Percentiles rank a stretch among this genome's conserved stretches.
Evolutionary conservation across 345 rosid species (phyloP).

Genomic region (Chamaenerion angustifolium): DNA sequence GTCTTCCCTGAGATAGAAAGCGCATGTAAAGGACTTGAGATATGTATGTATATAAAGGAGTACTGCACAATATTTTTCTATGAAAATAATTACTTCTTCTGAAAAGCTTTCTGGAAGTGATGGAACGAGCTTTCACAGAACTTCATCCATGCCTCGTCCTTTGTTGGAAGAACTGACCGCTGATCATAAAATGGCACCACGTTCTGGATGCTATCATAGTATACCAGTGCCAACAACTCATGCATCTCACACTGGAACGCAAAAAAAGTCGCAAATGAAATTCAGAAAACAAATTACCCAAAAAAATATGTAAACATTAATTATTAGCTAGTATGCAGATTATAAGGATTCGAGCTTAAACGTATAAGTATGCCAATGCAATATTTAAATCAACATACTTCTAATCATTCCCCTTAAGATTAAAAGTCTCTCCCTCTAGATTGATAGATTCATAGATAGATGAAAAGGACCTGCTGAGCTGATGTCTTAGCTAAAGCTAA

Average conservation of each 20-base stretch:
- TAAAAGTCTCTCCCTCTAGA: background rate
- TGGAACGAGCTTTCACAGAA: conserved; percentile 72
- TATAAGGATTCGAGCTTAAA: too few species aligned
- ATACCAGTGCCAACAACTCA: conserved; percentile 85
- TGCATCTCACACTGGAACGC: conserved; percentile 71
- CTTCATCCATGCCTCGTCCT: conserved; percentile 62
- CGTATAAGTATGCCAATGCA: too few species aligned
- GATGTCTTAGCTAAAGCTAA: conserved; percentile 81
- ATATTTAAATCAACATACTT: background rate
- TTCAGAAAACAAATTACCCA: background rate
- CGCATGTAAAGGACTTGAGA: background rate
- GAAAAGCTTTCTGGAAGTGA: conserved; percentile 81
- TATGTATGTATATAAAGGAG: conserved; percentile 3
- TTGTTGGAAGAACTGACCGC: conserved; percentile 59
- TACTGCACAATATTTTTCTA: background rate
- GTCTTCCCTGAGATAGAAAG: conserved; percentile 50
- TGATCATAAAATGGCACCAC: conserved; percentile 93
- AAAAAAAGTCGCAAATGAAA: conserved; percentile 10
- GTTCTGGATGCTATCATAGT: conserved; percentile 96
- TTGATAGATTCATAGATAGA: too few species aligned
- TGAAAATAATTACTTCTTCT: conserved; percentile 39
- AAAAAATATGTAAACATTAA: too few species aligned
- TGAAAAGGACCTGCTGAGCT: conserved; percentile 55
- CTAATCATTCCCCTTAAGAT: too few species aligned
- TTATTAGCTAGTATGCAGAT: too few species aligned